Evolutionary conservation across 2,329 filamentous ascomycete genomes (phyloP).

Genomic region (Diaporthe capsici): DNA sequence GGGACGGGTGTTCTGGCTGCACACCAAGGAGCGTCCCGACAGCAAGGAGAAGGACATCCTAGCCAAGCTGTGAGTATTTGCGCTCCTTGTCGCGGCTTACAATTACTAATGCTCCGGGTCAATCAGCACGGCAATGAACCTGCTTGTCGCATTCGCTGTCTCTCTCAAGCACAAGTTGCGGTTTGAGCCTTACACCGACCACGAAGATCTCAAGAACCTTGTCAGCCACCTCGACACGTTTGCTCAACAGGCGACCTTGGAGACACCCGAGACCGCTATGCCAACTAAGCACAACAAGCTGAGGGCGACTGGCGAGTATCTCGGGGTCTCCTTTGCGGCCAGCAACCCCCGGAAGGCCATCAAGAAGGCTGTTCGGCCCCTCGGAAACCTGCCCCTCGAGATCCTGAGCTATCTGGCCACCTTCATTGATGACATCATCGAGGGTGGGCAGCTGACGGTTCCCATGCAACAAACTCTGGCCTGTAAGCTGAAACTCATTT

Average conservation of each 20-base stretch:
- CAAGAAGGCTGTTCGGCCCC: conserved; percentile 75
- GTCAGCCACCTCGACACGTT: conserved; percentile 77
- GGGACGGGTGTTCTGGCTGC: conserved; percentile 87
- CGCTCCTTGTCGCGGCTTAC: not conserved
- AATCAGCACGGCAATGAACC: conserved; percentile 71
- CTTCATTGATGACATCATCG: conserved; percentile 71
- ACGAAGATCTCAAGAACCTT: conserved; percentile 75
- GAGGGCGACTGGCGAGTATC: conserved; percentile 73
- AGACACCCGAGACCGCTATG: conserved; percentile 54
- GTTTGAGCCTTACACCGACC: conserved; percentile 79
- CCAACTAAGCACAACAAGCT: conserved; percentile 52
- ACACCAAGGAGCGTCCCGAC: conserved; percentile 75
- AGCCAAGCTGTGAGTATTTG: conserved; percentile 65
- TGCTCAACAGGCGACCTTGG: conserved; percentile 61
- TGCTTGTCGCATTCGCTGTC: conserved; percentile 77
- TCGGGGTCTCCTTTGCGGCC: conserved; percentile 77
- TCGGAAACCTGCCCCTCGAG: conserved; percentile 81
- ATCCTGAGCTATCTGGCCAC: conserved; percentile 75
- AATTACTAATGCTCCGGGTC: conserved; percentile 19
- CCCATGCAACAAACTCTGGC: conserved; percentile 66
- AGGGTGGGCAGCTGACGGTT: conserved; percentile 62
- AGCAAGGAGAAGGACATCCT: conserved; percentile 73
- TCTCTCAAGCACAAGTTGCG: conserved; percentile 81
- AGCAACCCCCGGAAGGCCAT: conserved; percentile 79
- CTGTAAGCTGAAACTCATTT: conserved; percentile 53